These are phyloP conservation scores for Podila epicladia DNA, from an alignment of 192 early-diverging fungal species.

Conservation along the genomic window DNA sequence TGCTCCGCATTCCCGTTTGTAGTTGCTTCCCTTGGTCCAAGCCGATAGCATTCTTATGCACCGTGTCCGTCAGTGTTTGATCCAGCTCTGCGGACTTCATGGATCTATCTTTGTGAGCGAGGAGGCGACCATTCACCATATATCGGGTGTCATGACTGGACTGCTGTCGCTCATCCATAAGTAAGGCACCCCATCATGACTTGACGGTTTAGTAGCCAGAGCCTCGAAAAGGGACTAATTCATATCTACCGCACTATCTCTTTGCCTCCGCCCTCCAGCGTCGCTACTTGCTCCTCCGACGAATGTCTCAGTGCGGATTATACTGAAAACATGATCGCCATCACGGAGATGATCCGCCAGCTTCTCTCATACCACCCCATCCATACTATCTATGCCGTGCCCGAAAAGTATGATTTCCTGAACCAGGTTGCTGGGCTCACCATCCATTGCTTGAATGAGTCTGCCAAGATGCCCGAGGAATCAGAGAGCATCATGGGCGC, in stretches of 20 bases:
- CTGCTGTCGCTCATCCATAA: conserved; percentile 61
- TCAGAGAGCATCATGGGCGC: conserved; percentile 66
- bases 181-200: conserved; percentile 42
- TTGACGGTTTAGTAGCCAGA: neutral
- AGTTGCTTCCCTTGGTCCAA: conserved; percentile 59
- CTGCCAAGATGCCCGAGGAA: conserved; percentile 53
- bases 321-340: conserved; percentile 49
- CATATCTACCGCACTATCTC: too few relatives aligned
- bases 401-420: conserved; percentile 66
- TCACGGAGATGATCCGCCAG: conserved; percentile 61
- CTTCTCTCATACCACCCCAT: conserved; percentile 64
- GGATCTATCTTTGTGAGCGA: conserved; percentile 61
- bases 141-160: conserved; percentile 62
- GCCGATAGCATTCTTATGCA: conserved; percentile 59
- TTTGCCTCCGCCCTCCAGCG: conserved; percentile 12
- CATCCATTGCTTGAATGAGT: conserved; percentile 63
- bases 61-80: conserved; percentile 65
- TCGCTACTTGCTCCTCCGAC: conserved; percentile 44
- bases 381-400: conserved; percentile 55
- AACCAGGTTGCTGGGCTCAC: conserved; percentile 66
- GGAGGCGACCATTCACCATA: conserved; percentile 59
- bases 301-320: conserved; percentile 47
- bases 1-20: neutral
- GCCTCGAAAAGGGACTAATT: neutral
- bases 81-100: conserved; percentile 70